phyloP scores from a whole-genome alignment of 1,284 basidiomycete species.

The Trichosporon sp. region DNA sequence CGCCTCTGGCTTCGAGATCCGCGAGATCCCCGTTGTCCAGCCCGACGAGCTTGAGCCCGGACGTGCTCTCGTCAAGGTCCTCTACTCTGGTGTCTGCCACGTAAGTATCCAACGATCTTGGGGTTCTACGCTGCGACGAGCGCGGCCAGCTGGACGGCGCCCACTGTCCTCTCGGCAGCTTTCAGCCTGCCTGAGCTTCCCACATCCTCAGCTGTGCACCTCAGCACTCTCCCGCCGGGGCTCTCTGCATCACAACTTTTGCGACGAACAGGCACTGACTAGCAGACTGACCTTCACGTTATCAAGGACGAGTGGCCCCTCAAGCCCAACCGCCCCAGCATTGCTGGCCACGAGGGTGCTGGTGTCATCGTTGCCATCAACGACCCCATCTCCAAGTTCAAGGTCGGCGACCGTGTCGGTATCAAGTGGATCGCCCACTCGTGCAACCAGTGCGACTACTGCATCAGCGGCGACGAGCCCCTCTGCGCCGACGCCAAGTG shows the following conservation, averaged over 20 bases:
- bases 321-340: slow-evolving; percentile 60
- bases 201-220: not conserved
- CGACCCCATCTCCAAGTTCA: slow-evolving; percentile 55
- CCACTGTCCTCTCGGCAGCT: too few species aligned
- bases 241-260: too few species aligned
- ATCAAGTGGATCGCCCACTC: slow-evolving; percentile 74
- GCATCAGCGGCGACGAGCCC: slow-evolving; percentile 62
- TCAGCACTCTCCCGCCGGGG: too few species aligned
- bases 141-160: not conserved
- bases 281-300: slow-evolving; percentile 76
- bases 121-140: not conserved
- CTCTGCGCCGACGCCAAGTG: slow-evolving; percentile 58
- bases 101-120: slow-evolving; percentile 1
- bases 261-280: slow-evolving; percentile 29
- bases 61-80: slow-evolving; percentile 33
- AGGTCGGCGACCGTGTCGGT: slow-evolving; percentile 55
- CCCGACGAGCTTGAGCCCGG: slow-evolving; percentile 23
- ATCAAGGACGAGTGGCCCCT: slow-evolving; percentile 65
- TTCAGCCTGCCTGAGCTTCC: not conserved
- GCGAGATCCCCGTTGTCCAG: slow-evolving; percentile 22
- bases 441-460: slow-evolving; percentile 67
- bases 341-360: slow-evolving; percentile 59
- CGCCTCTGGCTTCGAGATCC: slow-evolving; percentile 19
- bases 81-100: slow-evolving; percentile 56
- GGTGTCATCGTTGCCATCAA: slow-evolving; percentile 69